phyloP scores from a whole-genome alignment of 495 filamentous ascomycete species.

The Aspergillus bertholletiae region DNA sequence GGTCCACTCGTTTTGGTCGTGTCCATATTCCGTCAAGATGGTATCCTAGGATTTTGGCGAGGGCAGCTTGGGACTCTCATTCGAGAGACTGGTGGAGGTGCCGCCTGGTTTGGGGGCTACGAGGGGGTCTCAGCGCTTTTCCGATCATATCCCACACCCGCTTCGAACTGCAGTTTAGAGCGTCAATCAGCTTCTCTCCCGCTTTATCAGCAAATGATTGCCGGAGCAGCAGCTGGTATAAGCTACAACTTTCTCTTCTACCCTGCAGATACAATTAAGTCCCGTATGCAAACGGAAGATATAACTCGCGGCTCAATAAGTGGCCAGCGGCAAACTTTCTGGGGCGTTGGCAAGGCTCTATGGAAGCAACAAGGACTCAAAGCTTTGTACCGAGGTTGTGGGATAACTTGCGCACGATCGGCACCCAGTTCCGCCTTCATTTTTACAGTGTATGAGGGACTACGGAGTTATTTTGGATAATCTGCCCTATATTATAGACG shows the following conservation, averaged over 20 bases:
- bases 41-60: constrained; percentile 85
- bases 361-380: constrained; percentile 79
- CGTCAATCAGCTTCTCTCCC: constrained; percentile 20
- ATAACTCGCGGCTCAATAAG: constrained; percentile 37
- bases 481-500: not conserved
- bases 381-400: constrained; percentile 89
- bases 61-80: constrained; percentile 92
- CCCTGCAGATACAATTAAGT: constrained; percentile 95
- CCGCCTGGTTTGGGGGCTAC: constrained; percentile 94
- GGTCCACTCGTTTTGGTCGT: constrained; percentile 62
- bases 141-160: constrained; percentile 33
- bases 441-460: constrained; percentile 84
- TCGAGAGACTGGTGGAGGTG: constrained; percentile 87
- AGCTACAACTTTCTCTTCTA: constrained; percentile 96
- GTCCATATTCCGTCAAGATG: constrained; percentile 75
- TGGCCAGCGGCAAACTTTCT: constrained; percentile 58
- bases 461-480: constrained; percentile 63
- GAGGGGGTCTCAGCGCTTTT: constrained; percentile 75
- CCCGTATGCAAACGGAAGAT: constrained; percentile 88
- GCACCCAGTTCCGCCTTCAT: constrained; percentile 97
- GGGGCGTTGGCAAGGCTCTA: constrained; percentile 59
- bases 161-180: constrained; percentile 3
- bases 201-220: constrained; percentile 78
- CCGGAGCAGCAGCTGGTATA: constrained; percentile 89
- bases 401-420: constrained; percentile 82